Evolutionary conservation across 805 yeast species (phyloP), one percentile per base, ranked within the genome.

Genomic region (Hanseniaspora vineae): DNA sequence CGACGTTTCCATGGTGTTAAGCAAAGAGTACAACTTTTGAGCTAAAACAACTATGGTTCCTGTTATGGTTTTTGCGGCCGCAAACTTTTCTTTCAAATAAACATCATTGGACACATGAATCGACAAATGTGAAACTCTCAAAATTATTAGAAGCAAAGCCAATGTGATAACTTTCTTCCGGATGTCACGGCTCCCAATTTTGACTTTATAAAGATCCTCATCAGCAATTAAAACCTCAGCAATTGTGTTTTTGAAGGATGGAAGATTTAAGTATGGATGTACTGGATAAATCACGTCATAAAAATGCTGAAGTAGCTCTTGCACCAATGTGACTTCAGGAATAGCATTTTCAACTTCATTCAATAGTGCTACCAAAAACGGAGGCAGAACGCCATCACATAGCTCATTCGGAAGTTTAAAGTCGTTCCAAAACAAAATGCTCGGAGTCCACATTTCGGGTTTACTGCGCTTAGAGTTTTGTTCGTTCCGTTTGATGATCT

Each of bases 81-180:
- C 19, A 14, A 37, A 37, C 12, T 14, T 37, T 37, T 37, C 19
- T 15, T 14, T 37, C 40, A 37, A 37, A 6, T 10, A 14, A 10
- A 20, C 50, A 29, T 15, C 42, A 15, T 52, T 54, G 35, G 53
- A 49, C 18, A 55, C 51, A 18, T 50, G 45, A 31, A 59, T 52
- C 1, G 65, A 60, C 14, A 58, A 54, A 48, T 54, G 60, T 2
- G 65, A 54, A 17, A 62, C 46, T 46, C 61, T 60, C 31, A 62
- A 44, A 3, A 60, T 50, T 2, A 59, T 55, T 40, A 61, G 43
- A 15, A 62, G 48, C 1, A 58, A 50, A 40, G 58, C 52, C 17
- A 61, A 40, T 45, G 53, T 57, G 47, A 58, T 61, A 45, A 62
- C 44, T 50, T 62, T 62, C 12, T 50, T 49, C 48, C 66, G 52